phyloP scores from a whole-genome alignment of 2,329 filamentous ascomycete genomes.

The Cercospora sesami region DNA sequence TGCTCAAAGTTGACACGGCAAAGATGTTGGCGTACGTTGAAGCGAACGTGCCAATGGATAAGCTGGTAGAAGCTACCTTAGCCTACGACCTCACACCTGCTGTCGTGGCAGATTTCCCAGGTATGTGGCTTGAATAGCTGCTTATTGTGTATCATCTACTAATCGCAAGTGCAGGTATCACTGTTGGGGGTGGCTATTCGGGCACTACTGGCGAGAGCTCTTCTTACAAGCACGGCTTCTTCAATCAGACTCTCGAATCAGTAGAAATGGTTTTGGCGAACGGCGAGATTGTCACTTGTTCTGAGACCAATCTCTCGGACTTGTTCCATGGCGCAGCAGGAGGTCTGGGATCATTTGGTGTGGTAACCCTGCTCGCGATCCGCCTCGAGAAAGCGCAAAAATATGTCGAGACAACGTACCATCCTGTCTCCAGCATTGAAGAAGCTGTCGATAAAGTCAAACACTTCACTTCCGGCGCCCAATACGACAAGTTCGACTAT shows the following conservation, averaged over 20 bases:
- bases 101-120: constrained; percentile 68
- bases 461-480: constrained; percentile 37
- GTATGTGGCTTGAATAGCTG: constrained; percentile 30
- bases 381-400: constrained; percentile 49
- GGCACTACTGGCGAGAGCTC: constrained; percentile 69
- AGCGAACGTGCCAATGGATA: constrained; percentile 69
- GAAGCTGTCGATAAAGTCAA: constrained; percentile 46
- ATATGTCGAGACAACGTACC: constrained; percentile 53
- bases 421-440: constrained; percentile 44
- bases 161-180: constrained; percentile 52
- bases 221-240: constrained; percentile 67
- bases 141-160: neutral
- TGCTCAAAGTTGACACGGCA: constrained; percentile 61
- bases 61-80: constrained; percentile 59
- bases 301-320: constrained; percentile 56
- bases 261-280: constrained; percentile 66
- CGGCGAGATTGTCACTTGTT: constrained; percentile 58
- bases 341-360: constrained; percentile 65
- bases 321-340: constrained; percentile 66
- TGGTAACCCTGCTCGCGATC: constrained; percentile 59
- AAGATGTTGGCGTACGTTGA: constrained; percentile 62
- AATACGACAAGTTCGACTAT: constrained; percentile 49
- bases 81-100: constrained; percentile 59
- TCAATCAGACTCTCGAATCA: constrained; percentile 61
- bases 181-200: constrained; percentile 66